Percentiles rank a stretch among this genome's conserved stretches.
Evolutionary conservation across 805 yeast species (phyloP).

Genomic region (Myxozyma geophila): DNA sequence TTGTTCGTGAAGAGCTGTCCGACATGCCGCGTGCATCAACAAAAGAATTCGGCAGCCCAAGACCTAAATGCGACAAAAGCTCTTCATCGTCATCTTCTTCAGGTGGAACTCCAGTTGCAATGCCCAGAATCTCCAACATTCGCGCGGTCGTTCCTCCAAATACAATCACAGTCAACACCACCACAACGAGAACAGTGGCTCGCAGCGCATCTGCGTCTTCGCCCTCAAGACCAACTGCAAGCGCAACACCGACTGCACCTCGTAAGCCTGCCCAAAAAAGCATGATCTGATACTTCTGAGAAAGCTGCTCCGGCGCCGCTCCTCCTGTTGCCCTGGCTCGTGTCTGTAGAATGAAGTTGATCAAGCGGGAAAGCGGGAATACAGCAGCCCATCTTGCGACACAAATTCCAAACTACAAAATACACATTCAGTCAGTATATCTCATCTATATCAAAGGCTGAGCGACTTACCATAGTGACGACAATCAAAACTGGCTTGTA

Average conservation of each 20-base stretch:
- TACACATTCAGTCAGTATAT: too few relatives aligned
- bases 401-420: slow-evolving; percentile 65
- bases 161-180: slow-evolving; percentile 90
- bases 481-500: slow-evolving; percentile 93
- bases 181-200: slow-evolving; percentile 96
- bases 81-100: slow-evolving; percentile 83
- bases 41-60: slow-evolving; percentile 43
- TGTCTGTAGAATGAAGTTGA: slow-evolving; percentile 76
- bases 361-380: slow-evolving; percentile 83
- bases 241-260: slow-evolving; percentile 99
- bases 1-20: neutral
- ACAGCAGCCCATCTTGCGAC: slow-evolving; percentile 97
- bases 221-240: slow-evolving; percentile 97
- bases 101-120: slow-evolving; percentile 87
- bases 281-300: slow-evolving; percentile 97
- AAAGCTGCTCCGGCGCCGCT: slow-evolving; percentile 77
- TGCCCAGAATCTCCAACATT: slow-evolving; percentile 93
- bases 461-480: slow-evolving; percentile 69
- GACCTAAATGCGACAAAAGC: slow-evolving; percentile 62
- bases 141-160: slow-evolving; percentile 99
- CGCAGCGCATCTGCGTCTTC: slow-evolving; percentile 84
- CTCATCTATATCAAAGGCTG: neutral
- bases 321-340: slow-evolving; percentile 51
- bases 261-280: slow-evolving; percentile 99
- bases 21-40: neutral